Conservation (phyloP, 352 stramenopile genomes). For the Phytophthora syringae region DNA sequence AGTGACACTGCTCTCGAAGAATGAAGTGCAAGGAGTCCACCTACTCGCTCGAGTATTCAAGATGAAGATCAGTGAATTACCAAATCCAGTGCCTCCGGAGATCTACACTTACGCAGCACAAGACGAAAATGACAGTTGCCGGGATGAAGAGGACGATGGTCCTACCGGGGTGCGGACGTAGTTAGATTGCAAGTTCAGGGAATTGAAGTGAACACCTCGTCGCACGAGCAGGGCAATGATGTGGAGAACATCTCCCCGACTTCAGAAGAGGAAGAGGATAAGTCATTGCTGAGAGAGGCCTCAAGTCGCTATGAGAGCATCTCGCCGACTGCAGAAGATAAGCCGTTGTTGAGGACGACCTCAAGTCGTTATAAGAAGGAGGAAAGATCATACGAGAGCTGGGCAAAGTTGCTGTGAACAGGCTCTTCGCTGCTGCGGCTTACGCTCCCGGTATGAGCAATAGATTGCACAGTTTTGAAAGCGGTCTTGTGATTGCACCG, state of each 20-base stretch:
- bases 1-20: slow-evolving; percentile 61
- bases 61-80: slow-evolving; percentile 65
- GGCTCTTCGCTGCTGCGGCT: background rate
- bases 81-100: slow-evolving; percentile 49
- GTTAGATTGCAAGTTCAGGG: slow-evolving; percentile 2
- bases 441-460: background rate
- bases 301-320: no score
- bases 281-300: slow-evolving; percentile 4
- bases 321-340: no score
- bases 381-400: slow-evolving; percentile 37
- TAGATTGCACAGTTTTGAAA: background rate
- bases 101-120: slow-evolving; percentile 47
- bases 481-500: no score
- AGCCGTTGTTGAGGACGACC: no score
- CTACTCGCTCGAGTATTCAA: slow-evolving; percentile 73
- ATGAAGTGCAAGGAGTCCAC: slow-evolving; percentile 60
- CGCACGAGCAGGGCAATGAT: background rate
- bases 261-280: slow-evolving; percentile 7
- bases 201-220: background rate
- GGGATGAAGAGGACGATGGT: background rate
- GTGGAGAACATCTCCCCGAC: background rate
- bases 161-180: background rate
- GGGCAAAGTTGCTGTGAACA: slow-evolving; percentile 38
- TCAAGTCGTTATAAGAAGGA: slow-evolving; percentile 32
- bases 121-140: slow-evolving; percentile 5